Conservation (phyloP, 306 rosid species). For the Medicago ruthenica region DNA sequence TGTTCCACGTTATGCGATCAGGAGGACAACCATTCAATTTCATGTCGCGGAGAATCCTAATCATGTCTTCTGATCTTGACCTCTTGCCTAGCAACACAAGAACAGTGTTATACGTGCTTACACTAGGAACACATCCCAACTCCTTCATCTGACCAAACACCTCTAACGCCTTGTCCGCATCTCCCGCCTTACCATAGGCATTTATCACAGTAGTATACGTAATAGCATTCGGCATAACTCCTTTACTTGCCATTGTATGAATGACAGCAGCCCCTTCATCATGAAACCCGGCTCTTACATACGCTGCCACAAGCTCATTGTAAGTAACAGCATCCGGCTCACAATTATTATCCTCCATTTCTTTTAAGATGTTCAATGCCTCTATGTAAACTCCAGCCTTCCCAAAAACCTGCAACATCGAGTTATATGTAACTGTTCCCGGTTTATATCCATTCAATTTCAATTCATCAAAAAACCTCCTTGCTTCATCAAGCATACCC, state of each 20-base stretch:
- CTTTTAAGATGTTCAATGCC: slow-evolving; percentile 79
- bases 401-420: slow-evolving; percentile 84
- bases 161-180: slow-evolving; percentile 75
- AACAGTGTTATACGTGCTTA: slow-evolving; percentile 77
- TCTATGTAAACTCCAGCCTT: slow-evolving; percentile 85
- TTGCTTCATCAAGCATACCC: slow-evolving; percentile 87
- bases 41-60: slow-evolving; percentile 77
- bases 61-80: slow-evolving; percentile 72
- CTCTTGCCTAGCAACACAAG: slow-evolving; percentile 87
- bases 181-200: slow-evolving; percentile 82
- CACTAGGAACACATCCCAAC: slow-evolving; percentile 84
- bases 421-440: slow-evolving; percentile 83
- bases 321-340: slow-evolving; percentile 80
- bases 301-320: slow-evolving; percentile 89
- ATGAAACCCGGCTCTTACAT: slow-evolving; percentile 87
- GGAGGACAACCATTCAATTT: slow-evolving; percentile 83
- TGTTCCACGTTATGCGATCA: slow-evolving; percentile 85
- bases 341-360: slow-evolving; percentile 84
- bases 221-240: slow-evolving; percentile 84
- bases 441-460: slow-evolving; percentile 76
- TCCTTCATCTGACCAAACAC: slow-evolving; percentile 84
- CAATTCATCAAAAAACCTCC: slow-evolving; percentile 66
- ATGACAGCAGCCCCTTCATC: slow-evolving; percentile 84
- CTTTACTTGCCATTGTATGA: slow-evolving; percentile 74
- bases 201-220: slow-evolving; percentile 88